Percentiles rank a stretch among this genome's conserved stretches.
These are phyloP conservation scores for Metschnikowia picachoensis DNA, from an alignment of 805 yeast species.

Conservation along the genomic window DNA sequence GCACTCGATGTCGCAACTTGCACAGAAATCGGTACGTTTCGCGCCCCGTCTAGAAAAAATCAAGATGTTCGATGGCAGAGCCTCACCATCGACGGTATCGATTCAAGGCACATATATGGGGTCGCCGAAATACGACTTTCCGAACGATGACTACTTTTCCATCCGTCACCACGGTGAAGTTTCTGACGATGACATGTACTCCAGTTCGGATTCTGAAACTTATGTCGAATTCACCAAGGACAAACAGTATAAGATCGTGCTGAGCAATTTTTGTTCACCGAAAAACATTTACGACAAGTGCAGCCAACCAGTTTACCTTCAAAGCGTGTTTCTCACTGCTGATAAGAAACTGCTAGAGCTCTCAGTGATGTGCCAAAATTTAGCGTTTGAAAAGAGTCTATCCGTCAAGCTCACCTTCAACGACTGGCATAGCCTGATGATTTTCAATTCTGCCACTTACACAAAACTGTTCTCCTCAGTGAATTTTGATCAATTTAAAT, in stretches of 20 bases:
- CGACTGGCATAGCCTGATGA: conserved; percentile 40
- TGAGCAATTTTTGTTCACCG: conserved; percentile 15
- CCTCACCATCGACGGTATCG: conserved; percentile 63
- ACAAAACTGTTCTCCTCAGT: conserved; percentile 22
- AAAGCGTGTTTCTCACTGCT: conserved; percentile 33
- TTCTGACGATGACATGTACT: conserved; percentile 21
- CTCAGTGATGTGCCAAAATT: conserved; percentile 29
- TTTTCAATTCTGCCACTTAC: conserved; percentile 21
- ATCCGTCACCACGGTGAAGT: conserved; percentile 20
- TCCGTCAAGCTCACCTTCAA: conserved; percentile 47
- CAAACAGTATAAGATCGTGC: conserved; percentile 16
- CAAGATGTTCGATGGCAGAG: conserved; percentile 59
- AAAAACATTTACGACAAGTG: conserved; percentile 17
- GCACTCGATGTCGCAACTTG: conserved; percentile 26
- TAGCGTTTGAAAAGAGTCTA: conserved; percentile 35
- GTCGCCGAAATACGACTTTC: conserved; percentile 24
- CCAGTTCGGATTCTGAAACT: conserved; percentile 17
- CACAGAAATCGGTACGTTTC: conserved; percentile 56
- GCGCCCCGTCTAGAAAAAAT: conserved; percentile 58
- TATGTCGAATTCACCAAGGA: conserved; percentile 10
- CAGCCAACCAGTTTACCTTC: conserved; percentile 27
- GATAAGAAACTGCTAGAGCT: conserved; percentile 23
- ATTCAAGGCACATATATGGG: conserved; percentile 48
- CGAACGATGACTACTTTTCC: conserved; percentile 24
- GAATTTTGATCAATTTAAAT: conserved; percentile 46